Percentiles rank a stretch among this genome's conserved stretches.
Conservation (phyloP, 2,329 filamentous ascomycete species). For the Phyllosticta citribraziliensis region DNA sequence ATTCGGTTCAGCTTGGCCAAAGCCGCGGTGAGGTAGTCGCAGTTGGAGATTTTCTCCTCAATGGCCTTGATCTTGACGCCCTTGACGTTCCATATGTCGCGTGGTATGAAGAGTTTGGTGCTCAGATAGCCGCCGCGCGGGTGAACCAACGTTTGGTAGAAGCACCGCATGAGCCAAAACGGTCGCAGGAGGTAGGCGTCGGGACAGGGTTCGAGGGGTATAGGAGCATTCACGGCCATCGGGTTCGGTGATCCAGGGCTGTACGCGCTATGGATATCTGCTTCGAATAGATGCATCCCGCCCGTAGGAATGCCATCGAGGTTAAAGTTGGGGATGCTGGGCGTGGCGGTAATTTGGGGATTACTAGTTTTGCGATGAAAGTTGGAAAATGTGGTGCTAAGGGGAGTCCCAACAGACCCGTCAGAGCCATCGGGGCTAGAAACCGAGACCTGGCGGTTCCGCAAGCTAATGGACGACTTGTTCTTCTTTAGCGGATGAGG, state of each 20-base stretch:
- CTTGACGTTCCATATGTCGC: slow-evolving; percentile 88
- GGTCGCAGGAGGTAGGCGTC: slow-evolving; percentile 81
- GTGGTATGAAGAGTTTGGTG: slow-evolving; percentile 81
- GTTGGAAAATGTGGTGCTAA: slow-evolving; percentile 55
- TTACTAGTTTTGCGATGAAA: slow-evolving; percentile 37
- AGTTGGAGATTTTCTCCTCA: slow-evolving; percentile 89
- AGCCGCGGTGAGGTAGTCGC: slow-evolving; percentile 82
- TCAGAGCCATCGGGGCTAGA: slow-evolving; percentile 52
- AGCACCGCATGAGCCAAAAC: slow-evolving; percentile 93
- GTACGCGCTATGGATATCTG: slow-evolving; percentile 60
- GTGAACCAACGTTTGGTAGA: slow-evolving; percentile 87
- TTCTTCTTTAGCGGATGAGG: slow-evolving; percentile 33
- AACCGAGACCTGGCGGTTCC: slow-evolving; percentile 62
- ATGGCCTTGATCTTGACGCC: slow-evolving; percentile 84
- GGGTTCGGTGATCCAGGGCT: slow-evolving; percentile 57
- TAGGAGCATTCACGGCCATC: slow-evolving; percentile 54
- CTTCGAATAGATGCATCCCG: slow-evolving; percentile 75
- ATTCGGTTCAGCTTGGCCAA: slow-evolving; percentile 73
- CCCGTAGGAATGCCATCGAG: slow-evolving; percentile 49
- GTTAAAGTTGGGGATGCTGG: slow-evolving; percentile 53
- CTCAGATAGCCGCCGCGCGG: slow-evolving; percentile 87
- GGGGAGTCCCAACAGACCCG: slow-evolving; percentile 63
- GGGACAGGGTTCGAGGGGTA: slow-evolving; percentile 82
- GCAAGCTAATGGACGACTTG: slow-evolving; percentile 52
- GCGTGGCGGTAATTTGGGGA: slow-evolving; percentile 57